Evolutionary conservation across 2,329 filamentous ascomycete species (phyloP), one percentile per base, ranked within the genome.

Genomic region (Alternaria infectoria): DNA sequence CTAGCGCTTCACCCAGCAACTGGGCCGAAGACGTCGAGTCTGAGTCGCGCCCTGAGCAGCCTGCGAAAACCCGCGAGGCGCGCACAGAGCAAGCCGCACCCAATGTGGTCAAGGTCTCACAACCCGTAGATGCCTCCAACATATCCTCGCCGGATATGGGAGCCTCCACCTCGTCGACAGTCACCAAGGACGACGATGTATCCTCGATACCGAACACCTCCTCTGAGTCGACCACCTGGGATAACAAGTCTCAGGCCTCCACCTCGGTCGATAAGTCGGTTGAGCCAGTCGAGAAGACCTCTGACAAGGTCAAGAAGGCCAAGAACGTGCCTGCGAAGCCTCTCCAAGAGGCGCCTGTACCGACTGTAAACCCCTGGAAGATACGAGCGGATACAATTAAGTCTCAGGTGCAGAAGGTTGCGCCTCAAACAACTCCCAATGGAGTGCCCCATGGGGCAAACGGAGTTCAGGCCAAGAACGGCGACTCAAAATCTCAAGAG

Each of bases 321-420:
- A 77, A 77, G 60, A 73, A 71, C 26, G 66, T 69, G 82, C 87
- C 64, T 8, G 83, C 83, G 13, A 83, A 87, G 71, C 88, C 90
- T 72, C 82, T 97, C 45, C 90, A 91, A 50, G 93, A 96, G 64
- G 95, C 95, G 17, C 91, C 93, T 28, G 85, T 92, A 46, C 96
- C 96, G 1, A 80, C 88, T 2, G 91, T 97, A 61, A 99, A 99
- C 79, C 84, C 94, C 66, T 99, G 96, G 95, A 87, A 90, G 66
- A 89, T 94, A 80, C 88, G 94, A 59, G 90, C 87, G 71, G 90
- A 93, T 73, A 89, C 89, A 50, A 81, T 85, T 47, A 83, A 86
- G 66, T 83, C 87, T 43, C 90, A 88, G 77, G 77, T 79, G 23
- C 64, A 64, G 19, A 86, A 70, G 32, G 66, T 68, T 26, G 82